phyloP scores from a whole-genome alignment of 78 protist genomes.

The Dictyostelium capitatum region DNA sequence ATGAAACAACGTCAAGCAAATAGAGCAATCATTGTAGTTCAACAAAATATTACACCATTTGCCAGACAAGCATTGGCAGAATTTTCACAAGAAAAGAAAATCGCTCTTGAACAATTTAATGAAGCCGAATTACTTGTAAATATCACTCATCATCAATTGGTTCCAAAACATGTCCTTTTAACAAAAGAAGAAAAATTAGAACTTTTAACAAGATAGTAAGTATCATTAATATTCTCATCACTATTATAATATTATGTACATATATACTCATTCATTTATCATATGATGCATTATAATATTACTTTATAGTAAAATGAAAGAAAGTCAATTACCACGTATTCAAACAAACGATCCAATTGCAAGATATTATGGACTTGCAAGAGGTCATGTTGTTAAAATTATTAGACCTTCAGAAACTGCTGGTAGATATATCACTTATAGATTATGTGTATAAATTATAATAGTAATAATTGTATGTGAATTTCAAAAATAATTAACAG shows the following conservation, averaged over 20 bases:
- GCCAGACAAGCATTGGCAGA: slow-evolving; percentile 76
- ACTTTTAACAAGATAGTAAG: slow-evolving; percentile 79
- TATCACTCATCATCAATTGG: slow-evolving; percentile 96
- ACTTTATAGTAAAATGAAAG: slow-evolving; percentile 89
- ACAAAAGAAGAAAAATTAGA: slow-evolving; percentile 66
- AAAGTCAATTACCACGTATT: slow-evolving; percentile 95
- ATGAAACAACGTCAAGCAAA: slow-evolving; percentile 52
- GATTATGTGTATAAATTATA: slow-evolving; percentile 32
- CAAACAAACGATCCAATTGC: slow-evolving; percentile 93
- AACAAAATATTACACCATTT: slow-evolving; percentile 69
- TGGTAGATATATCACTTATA: slow-evolving; percentile 96
- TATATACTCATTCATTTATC: neutral
- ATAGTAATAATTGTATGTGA: neutral
- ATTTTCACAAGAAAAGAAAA: slow-evolving; percentile 53
- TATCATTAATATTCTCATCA: too few species aligned
- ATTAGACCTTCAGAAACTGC: slow-evolving; percentile 96
- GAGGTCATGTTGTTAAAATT: slow-evolving; percentile 94
- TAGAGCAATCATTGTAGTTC: slow-evolving; percentile 68
- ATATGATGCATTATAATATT: neutral
- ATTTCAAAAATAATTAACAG: neutral
- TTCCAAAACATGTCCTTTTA: slow-evolving; percentile 90
- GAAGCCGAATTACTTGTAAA: slow-evolving; percentile 95
- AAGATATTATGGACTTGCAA: slow-evolving; percentile 93
- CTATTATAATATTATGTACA: too few species aligned
- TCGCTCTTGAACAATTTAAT: slow-evolving; percentile 78